These are phyloP conservation scores for Puccinia hordei DNA, from an alignment of 1,284 basidiomycete genomes.

Conservation along the genomic window DNA sequence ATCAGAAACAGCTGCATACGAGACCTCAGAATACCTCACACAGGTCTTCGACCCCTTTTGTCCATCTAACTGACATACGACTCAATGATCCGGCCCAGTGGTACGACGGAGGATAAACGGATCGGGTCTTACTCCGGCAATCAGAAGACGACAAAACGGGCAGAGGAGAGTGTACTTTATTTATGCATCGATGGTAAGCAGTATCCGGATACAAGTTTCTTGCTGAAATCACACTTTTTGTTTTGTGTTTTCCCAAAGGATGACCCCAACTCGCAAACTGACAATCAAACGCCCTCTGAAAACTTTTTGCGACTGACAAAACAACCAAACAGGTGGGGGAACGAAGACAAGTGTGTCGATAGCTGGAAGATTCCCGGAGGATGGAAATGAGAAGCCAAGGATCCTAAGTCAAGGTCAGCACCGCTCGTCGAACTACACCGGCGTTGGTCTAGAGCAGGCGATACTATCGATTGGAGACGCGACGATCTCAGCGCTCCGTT, in stretches of 20 bases:
- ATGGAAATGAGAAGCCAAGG: neutral
- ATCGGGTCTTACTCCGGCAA: too few species aligned
- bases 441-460: conserved; percentile 18
- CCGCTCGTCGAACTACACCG: conserved; percentile 38
- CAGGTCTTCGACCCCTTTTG: too few species aligned
- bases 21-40: too few species aligned
- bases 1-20: too few species aligned
- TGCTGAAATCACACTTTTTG: too few species aligned
- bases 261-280: neutral
- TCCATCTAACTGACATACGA: too few species aligned
- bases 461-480: conserved; percentile 27
- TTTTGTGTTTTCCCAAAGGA: neutral
- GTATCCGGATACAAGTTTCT: too few species aligned
- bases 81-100: too few species aligned
- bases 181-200: conserved; percentile 11
- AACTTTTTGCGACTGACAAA: neutral
- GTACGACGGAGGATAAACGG: too few species aligned
- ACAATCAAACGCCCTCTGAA: neutral
- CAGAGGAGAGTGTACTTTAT: neutral
- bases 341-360: conserved; percentile 48
- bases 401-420: conserved; percentile 8
- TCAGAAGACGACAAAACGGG: too few species aligned
- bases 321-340: conserved; percentile 22
- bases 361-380: neutral
- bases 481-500: neutral